Evolutionary conservation across 2,329 filamentous ascomycete genomes (phyloP), one percentile per base, ranked within the genome.

Genomic region (Pyrenochaeta sp.): DNA sequence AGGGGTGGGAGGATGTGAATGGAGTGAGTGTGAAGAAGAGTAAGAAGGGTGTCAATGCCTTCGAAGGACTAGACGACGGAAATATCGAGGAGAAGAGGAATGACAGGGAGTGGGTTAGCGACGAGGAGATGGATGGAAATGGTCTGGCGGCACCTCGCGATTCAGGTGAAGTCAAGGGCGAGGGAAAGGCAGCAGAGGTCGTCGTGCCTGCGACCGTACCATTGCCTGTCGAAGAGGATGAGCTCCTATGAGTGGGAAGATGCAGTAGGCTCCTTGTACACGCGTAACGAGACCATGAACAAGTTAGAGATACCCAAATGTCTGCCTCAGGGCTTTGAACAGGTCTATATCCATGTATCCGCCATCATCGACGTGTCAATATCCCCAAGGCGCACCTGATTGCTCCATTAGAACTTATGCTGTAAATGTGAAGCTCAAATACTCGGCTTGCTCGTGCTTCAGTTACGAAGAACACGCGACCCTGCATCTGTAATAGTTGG

Each of bases 1-100:
- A 78, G 66, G 67, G 72, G 5, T 79, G 77, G 77, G 76, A 78
- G 25, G 70, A 76, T 4, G 57, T 78, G 12, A 79, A 79, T 59
- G 70, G 56, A 2, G 68, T 44, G 10, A 44, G 68, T 34, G 64
- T 57, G 25, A 61, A 53, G 43, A 66, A 54, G 51, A 72, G 55
- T 57, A 64, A 57, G 44, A 66, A 50, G 34, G 54, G 55, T 52
- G 50, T 34, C 44, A 50, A 67, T 50, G 58, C 54, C 0, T 62
- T 73, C 51, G 68, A 61, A 22, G 61, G 56, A 10, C 13, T 54
- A 30, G 63, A 54, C 12, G 64, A 49, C 8, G 67, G 57, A 34
- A 54, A 49, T 15, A 58, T 42, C 47, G 67, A 58, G 37, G 56
- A 47, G n/a, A 58, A 47, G 49, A 60, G 39, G 30, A 48, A 46